Conservation (phyloP, 2,329 filamentous ascomycete species). For the Beauveria rudraprayagi region DNA sequence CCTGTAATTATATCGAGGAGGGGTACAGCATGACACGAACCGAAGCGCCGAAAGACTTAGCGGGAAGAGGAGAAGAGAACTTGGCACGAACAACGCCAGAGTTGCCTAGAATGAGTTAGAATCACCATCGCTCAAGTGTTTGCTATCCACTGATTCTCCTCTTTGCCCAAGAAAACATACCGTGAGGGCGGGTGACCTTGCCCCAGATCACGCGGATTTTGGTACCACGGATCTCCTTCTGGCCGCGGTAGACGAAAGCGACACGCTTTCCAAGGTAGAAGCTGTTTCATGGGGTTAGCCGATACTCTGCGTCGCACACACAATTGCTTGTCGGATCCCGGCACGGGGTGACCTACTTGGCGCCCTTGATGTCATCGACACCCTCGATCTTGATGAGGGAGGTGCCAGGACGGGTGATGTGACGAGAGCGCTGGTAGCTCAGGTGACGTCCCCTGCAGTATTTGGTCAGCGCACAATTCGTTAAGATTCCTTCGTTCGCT, state of each 20-base stretch:
- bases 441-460: slow-evolving; percentile 81
- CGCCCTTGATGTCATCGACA: slow-evolving; percentile 82
- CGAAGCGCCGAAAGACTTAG: slow-evolving; percentile 92
- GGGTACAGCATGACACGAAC: slow-evolving; percentile 98
- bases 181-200: slow-evolving; percentile 93
- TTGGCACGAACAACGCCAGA: slow-evolving; percentile 96
- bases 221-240: slow-evolving; percentile 90
- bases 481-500: not conserved
- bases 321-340: not conserved
- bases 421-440: slow-evolving; percentile 94
- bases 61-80: slow-evolving; percentile 92
- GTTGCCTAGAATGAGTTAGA: slow-evolving; percentile 58
- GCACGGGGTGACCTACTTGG: slow-evolving; percentile 55
- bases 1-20: slow-evolving; percentile 79
- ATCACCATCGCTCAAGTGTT: not conserved
- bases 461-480: slow-evolving; percentile 13
- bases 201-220: slow-evolving; percentile 99
- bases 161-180: slow-evolving; percentile 37
- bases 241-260: slow-evolving; percentile 95
- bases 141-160: not conserved
- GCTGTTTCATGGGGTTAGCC: slow-evolving; percentile 31
- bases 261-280: slow-evolving; percentile 99
- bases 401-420: slow-evolving; percentile 81
- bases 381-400: slow-evolving; percentile 98
- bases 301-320: not conserved